phyloP scores from a whole-genome alignment of 345 rosid genomes.

The Murraya koenigii region DNA sequence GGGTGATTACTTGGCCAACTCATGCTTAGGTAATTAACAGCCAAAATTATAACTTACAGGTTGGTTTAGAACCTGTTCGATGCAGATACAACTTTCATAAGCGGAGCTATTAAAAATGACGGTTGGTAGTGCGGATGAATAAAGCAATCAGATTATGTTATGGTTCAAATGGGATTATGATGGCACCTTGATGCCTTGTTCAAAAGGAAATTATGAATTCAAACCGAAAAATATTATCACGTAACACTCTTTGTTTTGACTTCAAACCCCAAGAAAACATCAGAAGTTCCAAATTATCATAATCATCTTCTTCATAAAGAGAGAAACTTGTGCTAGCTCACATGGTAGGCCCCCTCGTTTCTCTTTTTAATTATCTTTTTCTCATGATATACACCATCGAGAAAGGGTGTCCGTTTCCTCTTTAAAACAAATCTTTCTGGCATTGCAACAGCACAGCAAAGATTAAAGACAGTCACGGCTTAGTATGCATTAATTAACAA shows the following conservation, averaged over 20 bases:
- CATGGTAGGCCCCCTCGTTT: constrained; percentile 29
- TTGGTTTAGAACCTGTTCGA: not conserved
- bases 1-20: not conserved
- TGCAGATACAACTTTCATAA: not conserved
- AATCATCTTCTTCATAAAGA: constrained; percentile 10
- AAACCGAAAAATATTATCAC: constrained; percentile 8
- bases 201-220: constrained; percentile 14
- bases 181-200: not conserved
- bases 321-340: constrained; percentile 6
- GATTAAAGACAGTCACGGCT: not conserved
- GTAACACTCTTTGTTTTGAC: constrained; percentile 24
- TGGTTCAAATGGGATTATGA: constrained; percentile 2
- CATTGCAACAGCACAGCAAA: not conserved
- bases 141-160: not conserved
- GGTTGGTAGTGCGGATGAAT: too few relatives aligned
- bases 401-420: not conserved
- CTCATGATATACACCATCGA: not conserved
- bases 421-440: not conserved
- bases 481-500: not conserved
- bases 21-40: not conserved
- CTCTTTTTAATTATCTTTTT: not conserved
- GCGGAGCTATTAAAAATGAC: not conserved
- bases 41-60: not conserved
- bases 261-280: constrained; percentile 9
- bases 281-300: constrained; percentile 21